Percentiles rank a stretch among this genome's conserved stretches.
phyloP scores from a whole-genome alignment of 2,329 filamentous ascomycete species.

The Botrytis cinerea region DNA sequence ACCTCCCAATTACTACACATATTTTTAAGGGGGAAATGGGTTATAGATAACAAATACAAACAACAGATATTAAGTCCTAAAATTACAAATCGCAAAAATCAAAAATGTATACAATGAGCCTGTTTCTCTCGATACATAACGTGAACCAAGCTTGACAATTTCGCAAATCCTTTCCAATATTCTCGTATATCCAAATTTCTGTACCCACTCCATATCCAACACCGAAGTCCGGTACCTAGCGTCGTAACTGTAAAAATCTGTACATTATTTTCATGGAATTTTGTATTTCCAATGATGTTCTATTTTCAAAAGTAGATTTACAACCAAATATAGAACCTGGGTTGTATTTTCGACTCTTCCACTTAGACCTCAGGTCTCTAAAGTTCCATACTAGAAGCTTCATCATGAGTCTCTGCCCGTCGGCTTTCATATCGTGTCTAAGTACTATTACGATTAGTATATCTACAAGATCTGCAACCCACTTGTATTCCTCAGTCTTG shows the following conservation, averaged over 20 bases:
- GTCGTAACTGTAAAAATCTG: no score
- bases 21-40: not conserved
- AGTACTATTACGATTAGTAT: not conserved
- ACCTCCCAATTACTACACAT: not conserved
- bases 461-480: conserved; percentile 28
- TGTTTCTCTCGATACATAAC: not conserved
- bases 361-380: no score
- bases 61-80: not conserved
- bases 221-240: not conserved
- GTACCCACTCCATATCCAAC: not conserved
- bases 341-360: not conserved
- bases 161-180: not conserved
- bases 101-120: not conserved
- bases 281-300: not conserved
- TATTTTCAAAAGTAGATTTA: not conserved
- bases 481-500: conserved; percentile 46
- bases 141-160: not conserved
- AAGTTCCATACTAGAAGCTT: not conserved
- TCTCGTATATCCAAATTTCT: not conserved
- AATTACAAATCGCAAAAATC: not conserved
- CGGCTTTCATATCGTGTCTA: not conserved
- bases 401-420: not conserved
- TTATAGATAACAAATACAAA: not conserved
- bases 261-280: not conserved
- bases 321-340: not conserved